Conservation (phyloP, 176 grass and related monocot genomes). For the Paspalum vaginatum region DNA sequence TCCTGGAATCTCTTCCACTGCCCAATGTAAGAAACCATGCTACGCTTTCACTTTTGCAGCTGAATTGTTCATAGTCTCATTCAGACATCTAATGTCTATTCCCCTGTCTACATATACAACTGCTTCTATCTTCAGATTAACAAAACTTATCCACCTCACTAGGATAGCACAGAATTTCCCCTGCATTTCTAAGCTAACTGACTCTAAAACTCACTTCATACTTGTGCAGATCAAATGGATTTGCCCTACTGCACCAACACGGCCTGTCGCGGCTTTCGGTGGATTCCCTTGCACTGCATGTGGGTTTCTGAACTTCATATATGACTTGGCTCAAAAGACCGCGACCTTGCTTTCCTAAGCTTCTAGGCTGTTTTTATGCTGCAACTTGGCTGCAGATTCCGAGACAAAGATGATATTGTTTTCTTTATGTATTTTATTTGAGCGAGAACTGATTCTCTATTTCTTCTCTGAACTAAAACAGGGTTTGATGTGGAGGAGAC, state of each 20-base stretch:
- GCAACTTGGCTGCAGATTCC: constrained; percentile 38
- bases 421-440: not conserved
- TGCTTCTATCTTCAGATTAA: constrained; percentile 48
- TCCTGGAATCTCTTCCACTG: constrained; percentile 90
- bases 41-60: constrained; percentile 16
- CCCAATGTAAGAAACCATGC: constrained; percentile 78
- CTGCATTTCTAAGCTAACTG: constrained; percentile 23
- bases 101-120: constrained; percentile 22
- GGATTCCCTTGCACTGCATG: constrained; percentile 98
- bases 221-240: constrained; percentile 95
- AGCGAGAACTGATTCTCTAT: constrained; percentile 4
- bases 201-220: constrained; percentile 19
- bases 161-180: constrained; percentile 34
- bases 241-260: constrained; percentile 87
- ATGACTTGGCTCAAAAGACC: constrained; percentile 7
- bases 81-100: constrained; percentile 22
- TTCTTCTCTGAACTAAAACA: constrained; percentile 35
- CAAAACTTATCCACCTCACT: constrained; percentile 37
- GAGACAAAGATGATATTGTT: constrained; percentile 8
- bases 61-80: constrained; percentile 31
- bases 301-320: constrained; percentile 48
- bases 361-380: constrained; percentile 23
- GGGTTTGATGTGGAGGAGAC: constrained; percentile 91
- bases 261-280: constrained; percentile 83
- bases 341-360: constrained; percentile 28